Evolutionary conservation across 768 basidiomycete genomes (phyloP).

Genomic region (Suillus occidentalis): DNA sequence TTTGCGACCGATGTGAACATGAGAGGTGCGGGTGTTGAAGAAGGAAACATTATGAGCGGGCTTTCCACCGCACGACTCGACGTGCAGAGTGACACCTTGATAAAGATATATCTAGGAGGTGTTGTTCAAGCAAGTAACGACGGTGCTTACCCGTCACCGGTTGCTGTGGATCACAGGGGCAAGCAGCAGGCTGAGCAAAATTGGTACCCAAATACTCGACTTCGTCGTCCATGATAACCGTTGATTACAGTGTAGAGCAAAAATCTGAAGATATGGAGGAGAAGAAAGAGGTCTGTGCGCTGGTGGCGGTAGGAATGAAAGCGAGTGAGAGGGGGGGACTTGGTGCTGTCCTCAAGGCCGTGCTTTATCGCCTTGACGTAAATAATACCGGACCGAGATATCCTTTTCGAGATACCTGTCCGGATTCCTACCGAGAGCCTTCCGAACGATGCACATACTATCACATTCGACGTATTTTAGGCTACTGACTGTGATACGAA

Average conservation of each 20-base stretch:
- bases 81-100: conserved; percentile 58
- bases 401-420: conserved; percentile 21
- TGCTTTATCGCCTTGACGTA: conserved; percentile 31
- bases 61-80: conserved; percentile 51
- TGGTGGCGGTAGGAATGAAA: conserved; percentile 19
- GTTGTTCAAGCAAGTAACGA: conserved; percentile 13
- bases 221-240: conserved; percentile 51
- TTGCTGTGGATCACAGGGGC: conserved; percentile 26
- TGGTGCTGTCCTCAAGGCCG: conserved; percentile 32
- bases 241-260: conserved; percentile 3
- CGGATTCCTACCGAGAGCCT: background rate
- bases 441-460: conserved; percentile 19
- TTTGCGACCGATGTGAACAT: conserved; percentile 68
- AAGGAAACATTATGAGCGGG: conserved; percentile 51
- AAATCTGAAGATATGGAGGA: conserved; percentile 7
- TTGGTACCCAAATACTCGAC: conserved; percentile 58
- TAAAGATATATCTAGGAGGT: conserved; percentile 16
- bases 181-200: conserved; percentile 27
- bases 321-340: conserved; percentile 18
- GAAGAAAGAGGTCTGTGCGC: background rate
- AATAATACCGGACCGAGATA: conserved; percentile 18
- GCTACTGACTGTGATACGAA: conserved; percentile 6
- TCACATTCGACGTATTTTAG: conserved; percentile 23
- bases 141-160: conserved; percentile 46
- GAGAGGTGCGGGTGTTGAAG: conserved; percentile 46